Conservation (phyloP, 768 basidiomycete genomes). For the Dendrothele bispora region DNA sequence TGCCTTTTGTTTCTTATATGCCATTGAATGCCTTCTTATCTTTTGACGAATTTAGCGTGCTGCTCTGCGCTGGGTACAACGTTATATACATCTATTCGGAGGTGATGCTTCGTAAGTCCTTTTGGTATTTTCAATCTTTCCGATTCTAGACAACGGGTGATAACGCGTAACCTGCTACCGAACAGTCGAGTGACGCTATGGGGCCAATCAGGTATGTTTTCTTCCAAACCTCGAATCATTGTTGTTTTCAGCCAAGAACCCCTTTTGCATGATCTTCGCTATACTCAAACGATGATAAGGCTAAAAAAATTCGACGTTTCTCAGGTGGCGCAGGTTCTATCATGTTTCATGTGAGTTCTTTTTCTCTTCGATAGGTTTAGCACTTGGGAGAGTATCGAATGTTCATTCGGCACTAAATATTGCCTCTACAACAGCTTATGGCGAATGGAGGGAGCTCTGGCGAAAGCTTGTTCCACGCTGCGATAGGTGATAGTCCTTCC, state of each 20-base stretch:
- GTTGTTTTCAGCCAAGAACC: too few relatives aligned
- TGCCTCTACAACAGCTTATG: conserved; percentile 39
- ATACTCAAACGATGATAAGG: too few relatives aligned
- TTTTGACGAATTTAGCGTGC: conserved; percentile 6
- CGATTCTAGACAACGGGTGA: too few relatives aligned
- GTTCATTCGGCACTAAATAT: neutral
- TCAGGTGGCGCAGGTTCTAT: conserved; percentile 33
- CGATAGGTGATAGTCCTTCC: conserved; percentile 46
- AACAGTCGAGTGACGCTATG: conserved; percentile 13
- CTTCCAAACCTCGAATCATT: too few relatives aligned
- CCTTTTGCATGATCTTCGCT: too few relatives aligned
- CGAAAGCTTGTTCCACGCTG: conserved; percentile 39
- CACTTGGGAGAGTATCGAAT: too few relatives aligned
- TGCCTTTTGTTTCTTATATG: too few relatives aligned
- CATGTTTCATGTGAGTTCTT: conserved; percentile 35
- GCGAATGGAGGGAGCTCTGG: conserved; percentile 37
- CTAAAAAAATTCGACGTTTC: too few relatives aligned
- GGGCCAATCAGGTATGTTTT: conserved; percentile 14
- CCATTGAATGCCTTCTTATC: neutral
- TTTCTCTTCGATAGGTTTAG: too few relatives aligned
- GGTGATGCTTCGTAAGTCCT: conserved; percentile 6
- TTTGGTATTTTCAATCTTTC: too few relatives aligned
- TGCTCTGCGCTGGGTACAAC: neutral
- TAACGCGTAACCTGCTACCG: too few relatives aligned
- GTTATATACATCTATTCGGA: conserved; percentile 5